These are phyloP conservation scores for Fusarium odoratissimum DNA, from an alignment of 2,329 filamentous ascomycete species.

Conservation along the genomic window DNA sequence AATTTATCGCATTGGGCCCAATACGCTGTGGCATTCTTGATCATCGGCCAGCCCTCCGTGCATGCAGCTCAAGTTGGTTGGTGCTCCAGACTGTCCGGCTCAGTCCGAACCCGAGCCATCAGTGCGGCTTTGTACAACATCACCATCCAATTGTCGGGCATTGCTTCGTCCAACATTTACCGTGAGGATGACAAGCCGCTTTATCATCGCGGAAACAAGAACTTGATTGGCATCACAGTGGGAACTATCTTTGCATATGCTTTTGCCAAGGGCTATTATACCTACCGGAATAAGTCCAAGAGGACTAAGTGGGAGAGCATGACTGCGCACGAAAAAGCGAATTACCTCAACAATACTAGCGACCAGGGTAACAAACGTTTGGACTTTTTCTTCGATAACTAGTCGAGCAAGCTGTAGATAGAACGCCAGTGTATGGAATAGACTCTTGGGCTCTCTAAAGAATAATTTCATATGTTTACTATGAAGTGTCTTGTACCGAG, in stretches of 20 bases:
- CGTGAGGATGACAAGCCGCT: background rate
- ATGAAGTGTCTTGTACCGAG: no score
- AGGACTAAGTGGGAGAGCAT: background rate
- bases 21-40: background rate
- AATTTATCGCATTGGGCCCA: background rate
- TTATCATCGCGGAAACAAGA: background rate
- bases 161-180: background rate
- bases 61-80: background rate
- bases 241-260: background rate
- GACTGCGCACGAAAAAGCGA: background rate
- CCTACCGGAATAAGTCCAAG: rapidly evolving
- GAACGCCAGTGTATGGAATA: background rate
- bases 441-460: background rate
- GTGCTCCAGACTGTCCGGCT: background rate
- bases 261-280: background rate
- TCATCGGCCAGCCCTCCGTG: background rate
- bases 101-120: background rate
- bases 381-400: background rate
- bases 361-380: background rate
- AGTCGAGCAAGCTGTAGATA: rapidly evolving
- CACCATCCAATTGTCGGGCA: background rate
- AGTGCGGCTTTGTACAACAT: background rate
- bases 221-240: background rate
- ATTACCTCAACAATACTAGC: background rate
- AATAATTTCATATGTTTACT: no score